Evolutionary conservation across 1,284 basidiomycete genomes (phyloP).

Genomic region (Inonotus hispidus): DNA sequence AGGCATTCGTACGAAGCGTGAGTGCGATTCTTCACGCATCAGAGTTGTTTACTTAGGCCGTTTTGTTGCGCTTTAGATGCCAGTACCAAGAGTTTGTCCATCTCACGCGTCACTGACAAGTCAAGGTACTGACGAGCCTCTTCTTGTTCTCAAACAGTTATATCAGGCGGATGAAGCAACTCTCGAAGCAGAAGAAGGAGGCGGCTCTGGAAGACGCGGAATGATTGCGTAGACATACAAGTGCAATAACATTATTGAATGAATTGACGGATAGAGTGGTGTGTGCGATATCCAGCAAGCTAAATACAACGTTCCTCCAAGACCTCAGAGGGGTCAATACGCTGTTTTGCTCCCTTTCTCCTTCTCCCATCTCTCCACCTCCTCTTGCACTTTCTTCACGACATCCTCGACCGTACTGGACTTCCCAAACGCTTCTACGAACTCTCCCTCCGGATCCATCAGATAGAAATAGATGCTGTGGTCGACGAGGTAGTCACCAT

Average conservation of each 20-base stretch:
- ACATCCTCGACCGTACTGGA: constrained; percentile 70
- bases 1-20: constrained; percentile 73
- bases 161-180: constrained; percentile 77
- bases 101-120: not conserved
- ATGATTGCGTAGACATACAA: not conserved
- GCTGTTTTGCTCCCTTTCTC: constrained; percentile 23
- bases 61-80: constrained; percentile 48
- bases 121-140: constrained; percentile 16
- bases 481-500: constrained; percentile 93
- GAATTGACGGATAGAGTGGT: constrained; percentile 4
- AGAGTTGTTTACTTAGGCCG: constrained; percentile 12
- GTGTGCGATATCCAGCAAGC: not conserved
- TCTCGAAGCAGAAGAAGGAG: constrained; percentile 66
- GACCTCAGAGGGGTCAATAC: not conserved
- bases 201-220: constrained; percentile 53
- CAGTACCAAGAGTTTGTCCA: constrained; percentile 78
- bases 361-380: constrained; percentile 51
- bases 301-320: not conserved
- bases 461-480: constrained; percentile 98
- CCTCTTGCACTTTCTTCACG: constrained; percentile 51
- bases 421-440: constrained; percentile 97
- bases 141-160: constrained; percentile 44
- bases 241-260: constrained; percentile 1
- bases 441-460: constrained; percentile 94
- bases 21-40: constrained; percentile 27